Evolutionary conservation across 768 basidiomycete genomes (phyloP), one percentile per base, ranked within the genome.

Genomic region (Phylloporus sp.): DNA sequence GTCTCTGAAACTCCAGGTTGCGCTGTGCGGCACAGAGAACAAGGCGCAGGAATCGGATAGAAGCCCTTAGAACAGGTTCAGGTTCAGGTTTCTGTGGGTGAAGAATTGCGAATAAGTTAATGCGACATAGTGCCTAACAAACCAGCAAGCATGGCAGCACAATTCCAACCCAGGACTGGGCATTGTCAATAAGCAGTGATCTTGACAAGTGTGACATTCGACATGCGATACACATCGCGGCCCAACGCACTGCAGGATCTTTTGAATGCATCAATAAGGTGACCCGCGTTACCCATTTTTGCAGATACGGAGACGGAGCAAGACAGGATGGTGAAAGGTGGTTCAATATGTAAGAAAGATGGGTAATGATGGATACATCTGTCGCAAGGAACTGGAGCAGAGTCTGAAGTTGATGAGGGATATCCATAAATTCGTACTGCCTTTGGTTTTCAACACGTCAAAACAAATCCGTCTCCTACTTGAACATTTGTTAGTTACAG

Each of bases 1-100:
- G 90, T 62, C 91, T 76, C 63, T 91, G 88, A 67, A 91, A 92
- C 67, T 92, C 91, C 27, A 83, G 73, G n/a, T 80, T 72, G 63
- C 82, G 79, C 22, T 70, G 70, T 2, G 84, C 81, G 47, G 71
- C 72, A 24, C 76, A 78, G 61, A 91, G 86, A 5, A 93, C 76
- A 20, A 76, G 69, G 36, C 78, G 67, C 43, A 88, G 60, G 16
- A 91, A 80, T 40, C 83, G 76, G n/a, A 88, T 77, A 12, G 81
- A 73, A 4, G 81, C 84, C 64, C 81, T 87, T 34, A 82, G 51
- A 10, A 74, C 74, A 24, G 87, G 82, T 2, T 68, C 18, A 4
- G 82, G 72, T 70, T 91, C 88, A 58, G 78, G 79, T 81, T 81
- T 87, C 88, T 88, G 76, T 50, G 31, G 26, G 54, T 28, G 62